These are phyloP conservation scores for Apiospora saccharicola DNA, from an alignment of 2,329 filamentous ascomycete genomes.

Conservation along the genomic window DNA sequence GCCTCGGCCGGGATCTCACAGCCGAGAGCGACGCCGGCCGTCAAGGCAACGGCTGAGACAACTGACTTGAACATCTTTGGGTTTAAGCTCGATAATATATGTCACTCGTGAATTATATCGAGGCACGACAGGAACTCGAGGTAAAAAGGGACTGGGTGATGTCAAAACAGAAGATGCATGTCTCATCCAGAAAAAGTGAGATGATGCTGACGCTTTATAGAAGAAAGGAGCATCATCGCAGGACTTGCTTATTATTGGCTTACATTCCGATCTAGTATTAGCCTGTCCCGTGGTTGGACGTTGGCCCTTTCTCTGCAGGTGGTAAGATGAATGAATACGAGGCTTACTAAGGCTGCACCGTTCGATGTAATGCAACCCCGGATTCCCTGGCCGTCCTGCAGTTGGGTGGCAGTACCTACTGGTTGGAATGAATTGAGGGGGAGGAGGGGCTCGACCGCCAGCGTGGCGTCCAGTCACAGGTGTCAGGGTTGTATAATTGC, in stretches of 20 bases:
- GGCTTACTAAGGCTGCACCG: slow-evolving; percentile 1
- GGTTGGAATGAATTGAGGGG: neutral
- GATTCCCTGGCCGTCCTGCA: neutral
- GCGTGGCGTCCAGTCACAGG: slow-evolving; percentile 1
- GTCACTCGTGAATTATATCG: too few species aligned
- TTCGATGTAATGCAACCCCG: slow-evolving; percentile 1
- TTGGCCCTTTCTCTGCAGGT: neutral
- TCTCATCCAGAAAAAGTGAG: neutral
- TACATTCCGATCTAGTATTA: neutral
- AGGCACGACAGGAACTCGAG: neutral
- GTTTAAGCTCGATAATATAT: neutral
- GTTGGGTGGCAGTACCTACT: neutral
- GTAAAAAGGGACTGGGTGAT: neutral
- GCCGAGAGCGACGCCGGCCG: slow-evolving; percentile 33
- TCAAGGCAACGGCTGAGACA: slow-evolving; percentile 25
- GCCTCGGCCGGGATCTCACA: slow-evolving; percentile 41
- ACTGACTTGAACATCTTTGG: neutral
- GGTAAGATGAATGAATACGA: neutral
- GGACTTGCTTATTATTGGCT: neutral
- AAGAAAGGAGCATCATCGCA: neutral
- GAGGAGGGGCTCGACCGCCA: neutral
- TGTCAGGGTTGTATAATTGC: neutral
- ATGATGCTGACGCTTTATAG: neutral
- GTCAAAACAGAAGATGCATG: neutral
- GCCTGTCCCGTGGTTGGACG: neutral